These are phyloP conservation scores for Xerocomellus dryophilus DNA, from an alignment of 768 basidiomycete genomes.

Conservation along the genomic window DNA sequence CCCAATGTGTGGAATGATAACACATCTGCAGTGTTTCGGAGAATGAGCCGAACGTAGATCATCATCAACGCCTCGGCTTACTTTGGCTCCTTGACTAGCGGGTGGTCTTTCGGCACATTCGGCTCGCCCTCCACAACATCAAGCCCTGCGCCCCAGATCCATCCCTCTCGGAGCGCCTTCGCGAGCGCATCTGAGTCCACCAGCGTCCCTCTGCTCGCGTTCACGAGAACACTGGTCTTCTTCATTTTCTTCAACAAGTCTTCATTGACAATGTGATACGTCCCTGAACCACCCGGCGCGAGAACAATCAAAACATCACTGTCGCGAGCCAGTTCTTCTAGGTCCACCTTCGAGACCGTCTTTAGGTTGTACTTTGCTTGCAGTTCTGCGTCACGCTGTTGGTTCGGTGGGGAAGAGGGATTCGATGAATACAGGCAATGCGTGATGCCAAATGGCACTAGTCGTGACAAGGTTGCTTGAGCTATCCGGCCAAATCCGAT, in stretches of 20 bases:
- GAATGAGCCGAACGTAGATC: neutral
- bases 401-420: conserved; percentile 46
- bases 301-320: conserved; percentile 87
- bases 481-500: conserved; percentile 95
- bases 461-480: conserved; percentile 74
- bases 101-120: conserved; percentile 65
- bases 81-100: conserved; percentile 74
- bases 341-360: conserved; percentile 52
- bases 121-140: conserved; percentile 97
- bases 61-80: conserved; percentile 32
- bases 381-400: conserved; percentile 37
- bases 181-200: conserved; percentile 90
- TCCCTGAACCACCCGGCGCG: conserved; percentile 68
- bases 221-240: conserved; percentile 75
- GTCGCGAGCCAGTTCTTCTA: conserved; percentile 67
- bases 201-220: conserved; percentile 79
- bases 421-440: conserved; percentile 66
- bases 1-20: conserved; percentile 87
- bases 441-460: conserved; percentile 80
- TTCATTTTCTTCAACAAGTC: conserved; percentile 83
- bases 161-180: conserved; percentile 66
- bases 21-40: conserved; percentile 46
- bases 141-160: conserved; percentile 90
- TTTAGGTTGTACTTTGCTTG: conserved; percentile 36
- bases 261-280: conserved; percentile 70